Evolutionary conservation across 257 asterid species (phyloP).

Genomic region (Linaria vulgaris): DNA sequence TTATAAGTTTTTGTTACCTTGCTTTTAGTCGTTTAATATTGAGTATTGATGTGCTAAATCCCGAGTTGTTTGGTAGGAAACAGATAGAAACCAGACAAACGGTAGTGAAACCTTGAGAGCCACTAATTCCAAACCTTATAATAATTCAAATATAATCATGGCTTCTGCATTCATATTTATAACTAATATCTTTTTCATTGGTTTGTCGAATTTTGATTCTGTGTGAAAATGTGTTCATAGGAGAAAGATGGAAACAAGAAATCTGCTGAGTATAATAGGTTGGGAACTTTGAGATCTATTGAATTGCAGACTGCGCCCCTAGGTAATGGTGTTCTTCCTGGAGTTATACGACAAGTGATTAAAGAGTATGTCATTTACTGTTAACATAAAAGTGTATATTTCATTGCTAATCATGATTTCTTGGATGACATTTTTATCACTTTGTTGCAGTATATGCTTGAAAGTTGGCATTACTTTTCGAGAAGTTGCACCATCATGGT

Average conservation of each 20-base stretch:
- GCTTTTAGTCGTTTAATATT: conserved; percentile 1
- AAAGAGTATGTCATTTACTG: conserved; percentile 49
- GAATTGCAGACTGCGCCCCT: conserved; percentile 88
- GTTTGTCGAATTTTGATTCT: not conserved
- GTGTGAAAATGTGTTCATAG: conserved; percentile 34
- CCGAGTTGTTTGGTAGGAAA: not conserved
- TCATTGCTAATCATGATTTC: not conserved
- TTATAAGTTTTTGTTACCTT: not conserved
- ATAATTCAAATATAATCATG: not conserved
- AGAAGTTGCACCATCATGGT: conserved; percentile 93
- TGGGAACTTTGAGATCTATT: conserved; percentile 29
- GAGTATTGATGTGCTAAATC: not conserved
- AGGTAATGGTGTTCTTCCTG: conserved; percentile 82
- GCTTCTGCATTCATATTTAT: not conserved
- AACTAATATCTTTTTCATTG: not conserved
- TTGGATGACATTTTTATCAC: conserved; percentile 18
- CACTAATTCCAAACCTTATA: not conserved
- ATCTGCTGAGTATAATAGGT: conserved; percentile 29
- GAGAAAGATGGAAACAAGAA: conserved; percentile 36
- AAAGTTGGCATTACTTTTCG: conserved; percentile 59
- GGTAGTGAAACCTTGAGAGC: not conserved
- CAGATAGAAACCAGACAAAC: not conserved
- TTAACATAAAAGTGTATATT: not conserved
- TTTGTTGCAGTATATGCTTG: conserved; percentile 62
- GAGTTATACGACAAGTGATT: conserved; percentile 83